These are phyloP conservation scores for Aspergillus hancockii DNA, from an alignment of 495 filamentous ascomycete species.

Conservation along the genomic window DNA sequence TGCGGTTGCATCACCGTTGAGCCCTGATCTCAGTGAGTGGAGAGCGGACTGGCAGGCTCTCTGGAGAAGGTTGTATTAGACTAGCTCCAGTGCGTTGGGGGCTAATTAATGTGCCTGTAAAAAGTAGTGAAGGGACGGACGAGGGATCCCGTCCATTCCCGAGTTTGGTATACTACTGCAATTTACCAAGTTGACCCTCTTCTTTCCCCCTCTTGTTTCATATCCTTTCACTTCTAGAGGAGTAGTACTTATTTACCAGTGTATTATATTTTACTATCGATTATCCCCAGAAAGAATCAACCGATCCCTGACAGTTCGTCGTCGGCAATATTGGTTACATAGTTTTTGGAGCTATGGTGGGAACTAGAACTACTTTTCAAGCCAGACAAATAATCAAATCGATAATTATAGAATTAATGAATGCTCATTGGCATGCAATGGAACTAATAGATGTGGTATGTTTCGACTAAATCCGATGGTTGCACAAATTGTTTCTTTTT, in stretches of 20 bases:
- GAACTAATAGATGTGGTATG: background rate
- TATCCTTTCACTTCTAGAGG: background rate
- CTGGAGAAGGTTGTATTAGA: background rate
- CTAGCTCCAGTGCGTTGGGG: slow-evolving; percentile 1
- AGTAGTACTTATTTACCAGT: background rate
- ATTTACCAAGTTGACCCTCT: too few relatives aligned
- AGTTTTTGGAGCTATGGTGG: background rate
- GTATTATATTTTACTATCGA: background rate
- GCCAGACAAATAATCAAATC: background rate
- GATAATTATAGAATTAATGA: background rate
- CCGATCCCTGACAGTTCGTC: slow-evolving; percentile 2
- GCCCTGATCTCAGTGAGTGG: slow-evolving; percentile 1
- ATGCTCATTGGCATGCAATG: background rate
- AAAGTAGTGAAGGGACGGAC: slow-evolving; percentile 1
- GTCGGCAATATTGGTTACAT: background rate
- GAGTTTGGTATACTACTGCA: too few relatives aligned
- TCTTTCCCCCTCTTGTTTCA: background rate
- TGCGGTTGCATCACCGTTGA: slow-evolving; percentile 4
- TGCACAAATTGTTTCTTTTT: background rate
- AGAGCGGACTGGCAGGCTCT: background rate
- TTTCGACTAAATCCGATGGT: background rate
- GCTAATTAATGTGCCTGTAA: background rate
- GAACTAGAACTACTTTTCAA: background rate
- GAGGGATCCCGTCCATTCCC: slow-evolving; percentile 10
- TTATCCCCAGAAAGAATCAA: background rate